Percentiles rank a stretch among this genome's conserved stretches.
Conservation (phyloP, 1,284 basidiomycete species). For the Coniferiporia sulphurascens region DNA sequence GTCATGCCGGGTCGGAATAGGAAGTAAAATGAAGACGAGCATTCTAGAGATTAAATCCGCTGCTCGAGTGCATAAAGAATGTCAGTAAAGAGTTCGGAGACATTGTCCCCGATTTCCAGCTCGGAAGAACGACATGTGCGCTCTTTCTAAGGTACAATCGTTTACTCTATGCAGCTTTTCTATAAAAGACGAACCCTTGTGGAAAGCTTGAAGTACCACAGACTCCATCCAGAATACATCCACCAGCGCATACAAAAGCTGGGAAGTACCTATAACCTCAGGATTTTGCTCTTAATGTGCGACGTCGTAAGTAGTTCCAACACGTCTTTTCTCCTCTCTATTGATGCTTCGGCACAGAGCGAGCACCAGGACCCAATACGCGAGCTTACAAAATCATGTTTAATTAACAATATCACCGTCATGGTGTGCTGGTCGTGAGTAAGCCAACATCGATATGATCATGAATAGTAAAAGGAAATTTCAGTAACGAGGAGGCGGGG, state of each 20-base stretch:
- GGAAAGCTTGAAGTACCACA: slow-evolving; percentile 85
- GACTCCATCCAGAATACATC: slow-evolving; percentile 97
- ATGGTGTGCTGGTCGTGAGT: slow-evolving; percentile 90
- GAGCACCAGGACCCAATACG: slow-evolving; percentile 89
- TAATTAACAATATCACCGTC: slow-evolving; percentile 91
- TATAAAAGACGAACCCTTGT: not conserved
- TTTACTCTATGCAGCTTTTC: not conserved
- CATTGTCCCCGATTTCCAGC: slow-evolving; percentile 90
- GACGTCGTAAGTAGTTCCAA: slow-evolving; percentile 63
- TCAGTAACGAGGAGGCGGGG: slow-evolving; percentile 85
- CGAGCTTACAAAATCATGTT: slow-evolving; percentile 89
- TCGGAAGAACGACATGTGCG: slow-evolving; percentile 93
- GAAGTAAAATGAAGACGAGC: not conserved
- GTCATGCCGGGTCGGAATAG: slow-evolving; percentile 21
- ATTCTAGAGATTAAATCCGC: slow-evolving; percentile 77
- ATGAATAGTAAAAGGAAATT: not conserved
- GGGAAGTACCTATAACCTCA: slow-evolving; percentile 73
- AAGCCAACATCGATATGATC: not conserved
- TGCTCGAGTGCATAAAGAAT: slow-evolving; percentile 81
- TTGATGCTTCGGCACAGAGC: slow-evolving; percentile 45
- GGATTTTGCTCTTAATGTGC: slow-evolving; percentile 88
- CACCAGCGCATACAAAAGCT: slow-evolving; percentile 87
- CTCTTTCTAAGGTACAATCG: slow-evolving; percentile 76
- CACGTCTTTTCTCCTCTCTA: not conserved
- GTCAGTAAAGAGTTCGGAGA: slow-evolving; percentile 95